Percentiles rank a stretch among this genome's conserved stretches.
These are phyloP conservation scores for Mucor irregularis DNA, from an alignment of 371 early-diverging fungal genomes.

Conservation along the genomic window DNA sequence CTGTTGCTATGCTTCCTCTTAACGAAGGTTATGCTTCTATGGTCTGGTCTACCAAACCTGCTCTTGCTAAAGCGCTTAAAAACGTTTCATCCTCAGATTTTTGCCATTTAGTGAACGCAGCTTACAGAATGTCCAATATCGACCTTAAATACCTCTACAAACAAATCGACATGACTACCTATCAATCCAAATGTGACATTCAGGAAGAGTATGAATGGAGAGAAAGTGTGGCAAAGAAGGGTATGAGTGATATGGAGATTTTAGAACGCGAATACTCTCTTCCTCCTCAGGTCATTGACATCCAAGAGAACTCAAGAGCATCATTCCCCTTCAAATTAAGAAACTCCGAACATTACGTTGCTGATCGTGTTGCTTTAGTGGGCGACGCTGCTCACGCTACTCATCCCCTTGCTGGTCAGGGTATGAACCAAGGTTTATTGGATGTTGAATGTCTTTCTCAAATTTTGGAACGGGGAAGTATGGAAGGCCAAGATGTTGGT, in stretches of 20 bases:
- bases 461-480: constrained; percentile 62
- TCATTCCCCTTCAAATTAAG: constrained; percentile 86
- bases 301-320: constrained; percentile 71
- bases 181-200: constrained; percentile 47
- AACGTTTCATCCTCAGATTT: constrained; percentile 65
- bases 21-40: constrained; percentile 71
- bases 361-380: constrained; percentile 83
- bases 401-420: constrained; percentile 97
- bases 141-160: constrained; percentile 76
- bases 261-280: constrained; percentile 29
- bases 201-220: constrained; percentile 70
- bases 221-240: constrained; percentile 42
- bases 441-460: constrained; percentile 78
- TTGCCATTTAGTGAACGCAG: constrained; percentile 77
- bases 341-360: constrained; percentile 74
- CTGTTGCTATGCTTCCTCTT: constrained; percentile 90
- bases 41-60: constrained; percentile 87
- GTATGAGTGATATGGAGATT: constrained; percentile 22
- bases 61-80: constrained; percentile 64
- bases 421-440: constrained; percentile 89
- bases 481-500: constrained; percentile 82
- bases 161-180: constrained; percentile 49
- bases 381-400: constrained; percentile 97
- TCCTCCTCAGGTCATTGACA: constrained; percentile 67
- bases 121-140: constrained; percentile 67